phyloP scores from a whole-genome alignment of 345 rosid species.

The Bruguiera gymnorhiza region DNA sequence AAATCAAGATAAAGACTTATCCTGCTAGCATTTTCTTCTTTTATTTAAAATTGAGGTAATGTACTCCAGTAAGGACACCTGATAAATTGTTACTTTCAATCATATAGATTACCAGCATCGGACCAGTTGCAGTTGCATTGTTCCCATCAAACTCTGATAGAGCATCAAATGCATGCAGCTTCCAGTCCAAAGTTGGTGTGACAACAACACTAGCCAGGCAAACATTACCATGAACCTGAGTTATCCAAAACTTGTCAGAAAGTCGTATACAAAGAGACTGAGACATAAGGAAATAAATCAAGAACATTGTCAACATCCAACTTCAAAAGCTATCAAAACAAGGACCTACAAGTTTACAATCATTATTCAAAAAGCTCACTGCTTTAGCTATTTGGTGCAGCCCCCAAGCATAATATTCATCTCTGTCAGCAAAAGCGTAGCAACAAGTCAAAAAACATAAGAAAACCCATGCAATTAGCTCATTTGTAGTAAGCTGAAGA shows the following conservation, averaged over 20 bases:
- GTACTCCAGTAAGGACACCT: not conserved
- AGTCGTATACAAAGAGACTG: slow-evolving; percentile 4
- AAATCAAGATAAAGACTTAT: not conserved
- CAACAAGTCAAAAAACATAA: not conserved
- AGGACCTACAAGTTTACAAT: slow-evolving; percentile 86
- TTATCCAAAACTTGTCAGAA: slow-evolving; percentile 16
- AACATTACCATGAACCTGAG: slow-evolving; percentile 94
- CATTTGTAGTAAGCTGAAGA: not conserved
- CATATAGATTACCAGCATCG: slow-evolving; percentile 89
- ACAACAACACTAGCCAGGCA: slow-evolving; percentile 93
- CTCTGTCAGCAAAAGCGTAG: slow-evolving; percentile 47
- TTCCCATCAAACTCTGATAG: slow-evolving; percentile 91
- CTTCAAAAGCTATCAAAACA: not conserved
- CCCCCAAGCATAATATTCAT: slow-evolving; percentile 96
- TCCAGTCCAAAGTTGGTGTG: slow-evolving; percentile 96
- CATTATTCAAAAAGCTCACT: slow-evolving; percentile 96
- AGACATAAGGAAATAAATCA: not conserved
- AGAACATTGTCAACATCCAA: not conserved
- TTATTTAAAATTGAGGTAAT: slow-evolving; percentile 4
- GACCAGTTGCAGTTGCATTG: slow-evolving; percentile 71
- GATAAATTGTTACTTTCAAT: slow-evolving; percentile 15
- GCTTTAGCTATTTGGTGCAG: slow-evolving; percentile 91
- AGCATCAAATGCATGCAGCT: slow-evolving; percentile 97
- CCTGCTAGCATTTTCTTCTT: not conserved
- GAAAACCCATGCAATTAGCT: not conserved